Evolutionary conservation across 2,329 filamentous ascomycete species (phyloP), one percentile per base, ranked within the genome.

Genomic region (Cercospora sesami): DNA sequence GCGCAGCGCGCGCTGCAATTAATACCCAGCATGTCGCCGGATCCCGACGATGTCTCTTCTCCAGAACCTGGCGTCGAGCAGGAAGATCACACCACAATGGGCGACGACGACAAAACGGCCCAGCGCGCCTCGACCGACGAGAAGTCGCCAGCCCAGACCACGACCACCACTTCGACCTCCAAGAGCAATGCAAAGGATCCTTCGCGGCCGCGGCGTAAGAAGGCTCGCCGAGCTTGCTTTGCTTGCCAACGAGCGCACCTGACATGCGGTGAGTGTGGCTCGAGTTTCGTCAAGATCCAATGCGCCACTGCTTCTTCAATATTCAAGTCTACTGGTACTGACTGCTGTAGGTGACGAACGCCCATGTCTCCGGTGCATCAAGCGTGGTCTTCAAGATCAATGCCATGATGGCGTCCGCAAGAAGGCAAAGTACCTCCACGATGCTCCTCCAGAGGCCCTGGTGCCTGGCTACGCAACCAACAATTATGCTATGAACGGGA

Each of bases 371-470:
- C 86, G 95, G 76, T 99, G 95, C 79, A 93, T 98, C 74, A 97
- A 97, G 81, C 90, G 95, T 75, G 92, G 93, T 57, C 87, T 98
- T 23, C 91, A 93, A 75, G 93, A 97, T 78, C 89, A 89, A 69
- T 99, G 95, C 77, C 93, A 97, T 79, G 95, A 99, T 78, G 95
- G 95, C 64, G 93, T 98, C 62, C 91, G 95, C 71, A 99, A 99
- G 81, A 99, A 98, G 85, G 95, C 95, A 63, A 99, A 99, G 80
- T 99, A 99, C 80, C 91, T 99, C 66, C 94, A 98, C 77, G 95
- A 98, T 85, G 93, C 94, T 28, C 94, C 94, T 39, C 89, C 93
- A 63, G 93, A 96, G 78, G 93, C 93, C 57, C 84, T 97, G 70
- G 87, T 94, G 77, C 92, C 94, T n/a, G 93, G 95, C 51, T 86